Percentiles rank a stretch among this genome's conserved stretches.
Evolutionary conservation across 306 rosid genomes (phyloP).

Genomic region (Fagus crenata): DNA sequence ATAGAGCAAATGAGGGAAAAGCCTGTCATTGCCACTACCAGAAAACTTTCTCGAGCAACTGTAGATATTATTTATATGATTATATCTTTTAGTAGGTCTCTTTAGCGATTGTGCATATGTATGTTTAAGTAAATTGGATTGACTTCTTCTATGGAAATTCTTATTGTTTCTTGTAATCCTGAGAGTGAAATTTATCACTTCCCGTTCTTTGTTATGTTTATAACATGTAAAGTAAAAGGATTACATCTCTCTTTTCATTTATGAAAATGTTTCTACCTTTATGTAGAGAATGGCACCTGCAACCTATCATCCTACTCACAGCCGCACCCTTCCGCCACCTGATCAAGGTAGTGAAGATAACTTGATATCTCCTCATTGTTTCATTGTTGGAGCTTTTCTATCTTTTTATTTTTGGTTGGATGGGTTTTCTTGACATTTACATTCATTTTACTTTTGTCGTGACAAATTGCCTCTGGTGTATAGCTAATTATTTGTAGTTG

Average conservation of each 20-base stretch:
- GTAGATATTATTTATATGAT: not conserved
- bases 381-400: not conserved
- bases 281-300: constrained; percentile 67
- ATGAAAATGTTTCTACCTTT: constrained; percentile 21
- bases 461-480: not conserved
- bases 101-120: not conserved
- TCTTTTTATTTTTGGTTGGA: not conserved
- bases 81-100: not conserved
- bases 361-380: not conserved
- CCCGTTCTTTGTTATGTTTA: not conserved
- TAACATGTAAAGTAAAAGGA: not conserved
- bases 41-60: too few relatives aligned
- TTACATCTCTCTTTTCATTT: not conserved
- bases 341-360: constrained; percentile 68
- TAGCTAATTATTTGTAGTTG: not conserved
- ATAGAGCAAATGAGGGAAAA: not conserved
- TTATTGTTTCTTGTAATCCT: too few relatives aligned
- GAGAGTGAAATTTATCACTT: not conserved
- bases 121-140: too few relatives aligned
- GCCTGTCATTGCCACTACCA: not conserved
- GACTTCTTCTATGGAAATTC: too few relatives aligned
- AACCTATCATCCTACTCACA: constrained; percentile 86
- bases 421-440: not conserved
- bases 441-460: not conserved
- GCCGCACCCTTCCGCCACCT: constrained; percentile 74